Base-by-base conservation (phyloP, 768 basidiomycete species). In the Peribolospora baueri region DNA sequence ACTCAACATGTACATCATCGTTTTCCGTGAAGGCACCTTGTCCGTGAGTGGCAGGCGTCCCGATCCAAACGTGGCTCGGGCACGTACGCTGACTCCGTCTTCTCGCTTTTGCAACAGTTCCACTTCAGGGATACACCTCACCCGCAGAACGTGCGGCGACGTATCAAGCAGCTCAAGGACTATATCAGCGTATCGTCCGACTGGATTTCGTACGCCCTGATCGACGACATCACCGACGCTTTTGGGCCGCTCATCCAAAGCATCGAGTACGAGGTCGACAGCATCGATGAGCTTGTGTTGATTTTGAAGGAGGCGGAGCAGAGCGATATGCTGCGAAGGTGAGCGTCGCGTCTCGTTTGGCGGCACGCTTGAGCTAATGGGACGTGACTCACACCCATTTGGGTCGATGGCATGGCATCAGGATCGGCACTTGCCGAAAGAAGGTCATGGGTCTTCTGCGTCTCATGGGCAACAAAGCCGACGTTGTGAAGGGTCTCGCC, bases 211-310 rank as follows among this genome's bases (percentile, higher is more conserved):
- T 98, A 98, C 63, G 93, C 93, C 7, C 76, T 98, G 57, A 98
- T 98, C 65, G 93, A 98, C 69, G 93, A 98, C 69, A 97, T 98
- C 67, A 97, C 93, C 50, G 93, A 98, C 65, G 91, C 88, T 7
- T 98, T 98, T 66, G 93, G 93, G 10, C 93, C 93, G 4, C 76
- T 98, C 56, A 97, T 98, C 63, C 93, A 97, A 68, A 80, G 81
- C 65, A 98, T 97, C 68, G 93, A 98, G 67, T 97, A 97, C 62
- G 93, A 98, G 69, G 93, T 98, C 68, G 93, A 98, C 69, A 85
- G 82, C 58, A 97, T 98, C 59, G 93, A 97, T 63, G 93, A 98
- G 70, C 75, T 98, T 51, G 93, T 97, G 62, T 72, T 98, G 57
- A 98, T 98, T 47, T 70, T 98, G 56, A 95, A 91, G 65, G 86